Base-by-base conservation (phyloP, 2,329 filamentous ascomycete genomes). In the Fusarium continuum region DNA sequence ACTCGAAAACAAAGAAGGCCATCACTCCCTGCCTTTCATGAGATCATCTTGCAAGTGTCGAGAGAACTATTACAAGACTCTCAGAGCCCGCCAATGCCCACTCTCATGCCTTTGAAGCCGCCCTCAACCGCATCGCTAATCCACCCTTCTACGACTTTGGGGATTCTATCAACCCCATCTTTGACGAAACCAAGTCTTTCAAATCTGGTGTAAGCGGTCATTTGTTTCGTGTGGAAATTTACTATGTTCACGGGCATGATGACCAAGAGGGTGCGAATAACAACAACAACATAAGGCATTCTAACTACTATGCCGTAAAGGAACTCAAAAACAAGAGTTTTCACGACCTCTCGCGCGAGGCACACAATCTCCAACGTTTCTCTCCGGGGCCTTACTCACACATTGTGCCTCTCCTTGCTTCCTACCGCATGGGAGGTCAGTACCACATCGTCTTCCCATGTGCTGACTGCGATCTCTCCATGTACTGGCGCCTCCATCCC, bases 271-370 rank as follows among this genome's bases (percentile, higher is more conserved):
- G 16, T 11, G 8, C 8, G 8, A n/a, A 6, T 6, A 3, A 4
- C 9, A 4, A 14, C 5, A 17, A 4, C 9, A 6, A 4, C 25
- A 8, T 10, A 11, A 28, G 25, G 9, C 25, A 28, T 10, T 11
- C 13, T 11, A 8, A 10, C 10, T n/a, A 26, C 4, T 51, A 10
- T n/a, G 48, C 29, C 3, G 38, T 51, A 1, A 51, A 51, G 14
- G 14, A 17, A 2, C 13, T 51, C 4, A 0, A 19, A 6, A 16
- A 3, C 4, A 10, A 3, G 8, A 23, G 1, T 2, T 8, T 0
- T 2, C 3, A 26, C 2, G 29, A 44, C 7, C 45, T 29, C 8
- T 26, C 6, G 3, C 48, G 39, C 2, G 48, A 51, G 23, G 3
- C 3, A 1, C 17, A 10, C 4, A 31, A 11, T 2, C 17, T 16